These are phyloP conservation scores for Vachellia pachyceras DNA, from an alignment of 306 rosid species.

Conservation along the genomic window DNA sequence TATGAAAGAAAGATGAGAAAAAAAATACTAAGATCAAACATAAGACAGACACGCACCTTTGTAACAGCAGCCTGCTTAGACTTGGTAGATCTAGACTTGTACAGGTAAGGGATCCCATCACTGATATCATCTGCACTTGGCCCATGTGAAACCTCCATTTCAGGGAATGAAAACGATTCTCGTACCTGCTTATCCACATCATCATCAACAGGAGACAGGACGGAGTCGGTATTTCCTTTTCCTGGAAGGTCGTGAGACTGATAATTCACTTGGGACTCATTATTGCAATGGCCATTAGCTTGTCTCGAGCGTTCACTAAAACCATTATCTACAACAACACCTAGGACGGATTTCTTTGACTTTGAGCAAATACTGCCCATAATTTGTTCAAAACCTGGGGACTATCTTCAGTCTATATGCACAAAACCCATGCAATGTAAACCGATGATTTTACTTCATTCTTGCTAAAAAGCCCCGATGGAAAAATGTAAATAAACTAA, in stretches of 20 bases:
- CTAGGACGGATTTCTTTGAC: constrained; percentile 70
- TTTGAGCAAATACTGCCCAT: constrained; percentile 98
- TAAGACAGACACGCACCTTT: constrained; percentile 58
- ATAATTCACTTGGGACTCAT: constrained; percentile 47
- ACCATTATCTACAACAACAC: constrained; percentile 59
- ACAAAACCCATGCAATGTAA: constrained; percentile 55
- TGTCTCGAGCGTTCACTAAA: constrained; percentile 53
- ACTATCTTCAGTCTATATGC: constrained; percentile 44
- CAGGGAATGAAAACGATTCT: constrained; percentile 67
- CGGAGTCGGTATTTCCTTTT: constrained; percentile 51
- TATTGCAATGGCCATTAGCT: constrained; percentile 69
- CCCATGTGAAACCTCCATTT: constrained; percentile 57
- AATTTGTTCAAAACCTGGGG: constrained; percentile 35
- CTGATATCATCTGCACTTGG: constrained; percentile 61
- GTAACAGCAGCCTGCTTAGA: constrained; percentile 76
- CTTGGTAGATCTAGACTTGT: constrained; percentile 76
- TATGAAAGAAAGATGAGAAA: neutral
- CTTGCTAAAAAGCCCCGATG: neutral
- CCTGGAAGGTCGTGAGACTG: constrained; percentile 53
- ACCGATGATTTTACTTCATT: constrained; percentile 34
- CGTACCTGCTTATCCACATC: constrained; percentile 58
- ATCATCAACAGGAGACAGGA: constrained; percentile 53
- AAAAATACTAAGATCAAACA: constrained; percentile 24
- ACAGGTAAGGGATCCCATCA: constrained; percentile 89
- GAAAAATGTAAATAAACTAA: constrained; percentile 29